Percentiles rank a stretch among this genome's conserved stretches.
Evolutionary conservation across 495 filamentous ascomycete genomes (phyloP).

Genomic region (Lasiosphaeriaceae sp.): DNA sequence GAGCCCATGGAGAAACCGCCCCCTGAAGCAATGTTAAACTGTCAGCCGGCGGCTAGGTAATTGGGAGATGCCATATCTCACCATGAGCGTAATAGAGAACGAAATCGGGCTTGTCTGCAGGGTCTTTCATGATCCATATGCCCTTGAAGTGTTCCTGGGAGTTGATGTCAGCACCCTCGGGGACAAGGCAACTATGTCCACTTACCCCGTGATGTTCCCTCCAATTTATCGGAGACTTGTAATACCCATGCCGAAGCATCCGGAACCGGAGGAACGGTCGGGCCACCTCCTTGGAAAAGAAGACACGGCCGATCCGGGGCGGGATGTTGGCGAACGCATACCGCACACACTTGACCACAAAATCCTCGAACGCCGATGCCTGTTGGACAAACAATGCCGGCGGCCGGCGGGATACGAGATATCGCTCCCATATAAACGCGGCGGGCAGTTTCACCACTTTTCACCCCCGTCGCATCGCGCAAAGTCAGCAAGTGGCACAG

Average conservation of each 20-base stretch:
- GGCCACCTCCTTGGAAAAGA: conserved; percentile 68
- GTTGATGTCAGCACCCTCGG: conserved; percentile 15
- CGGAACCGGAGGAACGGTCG: conserved; percentile 70
- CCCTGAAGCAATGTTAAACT: conserved; percentile 31
- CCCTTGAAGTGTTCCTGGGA: conserved; percentile 45
- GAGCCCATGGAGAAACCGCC: conserved; percentile 79
- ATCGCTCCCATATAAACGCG: conserved; percentile 54
- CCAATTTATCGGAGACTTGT: conserved; percentile 58
- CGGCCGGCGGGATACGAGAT: conserved; percentile 39
- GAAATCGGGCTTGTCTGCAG: conserved; percentile 55
- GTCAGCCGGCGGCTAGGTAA: background rate
- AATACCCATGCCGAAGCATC: conserved; percentile 64
- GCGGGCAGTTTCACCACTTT: conserved; percentile 56
- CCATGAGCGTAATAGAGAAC: conserved; percentile 73
- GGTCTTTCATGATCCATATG: conserved; percentile 57
- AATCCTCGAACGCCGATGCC: conserved; percentile 66
- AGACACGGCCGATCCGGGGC: conserved; percentile 61
- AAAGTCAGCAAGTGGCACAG: conserved; percentile 10
- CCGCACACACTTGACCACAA: conserved; percentile 68
- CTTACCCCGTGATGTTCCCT: conserved; percentile 49
- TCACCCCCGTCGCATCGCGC: background rate
- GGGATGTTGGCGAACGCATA: conserved; percentile 71
- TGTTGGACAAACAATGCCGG: conserved; percentile 59
- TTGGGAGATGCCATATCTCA: conserved; percentile 21
- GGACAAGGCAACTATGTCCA: conserved; percentile 10